These are phyloP conservation scores for Saccharomyces hybrid DNA, from an alignment of 1,139 yeast genomes.

Conservation along the genomic window DNA sequence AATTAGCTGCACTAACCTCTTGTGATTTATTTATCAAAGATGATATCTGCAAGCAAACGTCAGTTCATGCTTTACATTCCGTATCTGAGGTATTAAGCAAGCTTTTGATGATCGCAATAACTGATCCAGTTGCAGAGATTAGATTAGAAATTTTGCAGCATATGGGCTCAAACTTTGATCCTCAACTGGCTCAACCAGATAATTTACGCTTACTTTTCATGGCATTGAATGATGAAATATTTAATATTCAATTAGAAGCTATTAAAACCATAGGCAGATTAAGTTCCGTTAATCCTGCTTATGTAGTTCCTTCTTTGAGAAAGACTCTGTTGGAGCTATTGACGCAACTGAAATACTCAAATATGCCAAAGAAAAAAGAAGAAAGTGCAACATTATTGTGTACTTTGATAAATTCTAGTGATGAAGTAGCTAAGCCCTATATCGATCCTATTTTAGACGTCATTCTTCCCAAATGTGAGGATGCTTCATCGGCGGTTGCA, in stretches of 20 bases:
- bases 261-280: slow-evolving; percentile 75
- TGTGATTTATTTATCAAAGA: slow-evolving; percentile 67
- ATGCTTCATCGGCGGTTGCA: slow-evolving; percentile 69
- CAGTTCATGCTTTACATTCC: slow-evolving; percentile 74
- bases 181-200: slow-evolving; percentile 89
- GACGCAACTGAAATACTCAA: slow-evolving; percentile 77
- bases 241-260: slow-evolving; percentile 75
- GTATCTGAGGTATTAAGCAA: slow-evolving; percentile 81
- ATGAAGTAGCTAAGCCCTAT: slow-evolving; percentile 77
- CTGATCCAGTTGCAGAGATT: slow-evolving; percentile 81
- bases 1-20: slow-evolving; percentile 78
- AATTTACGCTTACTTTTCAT: slow-evolving; percentile 78
- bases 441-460: slow-evolving; percentile 84
- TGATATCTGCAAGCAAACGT: slow-evolving; percentile 77
- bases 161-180: slow-evolving; percentile 70
- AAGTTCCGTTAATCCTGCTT: slow-evolving; percentile 85
- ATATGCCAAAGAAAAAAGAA: slow-evolving; percentile 68
- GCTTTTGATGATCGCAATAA: slow-evolving; percentile 74
- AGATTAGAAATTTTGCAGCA: slow-evolving; percentile 70
- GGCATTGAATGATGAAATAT: slow-evolving; percentile 86
- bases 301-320: slow-evolving; percentile 84
- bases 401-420: slow-evolving; percentile 66
- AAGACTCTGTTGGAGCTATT: slow-evolving; percentile 78
- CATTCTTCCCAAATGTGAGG: slow-evolving; percentile 67
- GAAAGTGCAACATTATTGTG: slow-evolving; percentile 77